Evolutionary conservation across 2,329 filamentous ascomycete species (phyloP).

Genomic region (Meredithiella fracta): DNA sequence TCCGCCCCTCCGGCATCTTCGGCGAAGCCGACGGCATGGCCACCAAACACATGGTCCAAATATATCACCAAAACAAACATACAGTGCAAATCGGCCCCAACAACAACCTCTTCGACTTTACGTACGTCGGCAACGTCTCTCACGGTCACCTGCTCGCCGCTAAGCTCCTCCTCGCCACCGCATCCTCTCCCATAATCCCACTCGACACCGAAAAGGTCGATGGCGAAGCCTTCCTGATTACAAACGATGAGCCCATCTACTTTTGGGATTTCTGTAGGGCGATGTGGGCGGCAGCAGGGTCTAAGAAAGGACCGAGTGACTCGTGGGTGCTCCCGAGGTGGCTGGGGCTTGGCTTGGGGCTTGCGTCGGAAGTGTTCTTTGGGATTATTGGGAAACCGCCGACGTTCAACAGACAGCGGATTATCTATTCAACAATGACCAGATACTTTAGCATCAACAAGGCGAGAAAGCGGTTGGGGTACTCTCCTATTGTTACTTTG

Average conservation of each 20-base stretch:
- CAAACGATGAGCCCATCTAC: constrained; percentile 74
- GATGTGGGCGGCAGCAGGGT: constrained; percentile 52
- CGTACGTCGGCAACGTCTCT: constrained; percentile 46
- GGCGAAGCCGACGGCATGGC: constrained; percentile 73
- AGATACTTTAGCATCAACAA: constrained; percentile 65
- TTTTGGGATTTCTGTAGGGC: constrained; percentile 79
- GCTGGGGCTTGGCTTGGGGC: constrained; percentile 35
- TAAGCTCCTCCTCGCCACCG: constrained; percentile 41
- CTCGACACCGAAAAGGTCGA: constrained; percentile 59
- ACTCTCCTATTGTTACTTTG: constrained; percentile 48
- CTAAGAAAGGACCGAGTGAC: constrained; percentile 32
- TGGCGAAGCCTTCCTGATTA: constrained; percentile 79
- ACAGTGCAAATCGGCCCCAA: constrained; percentile 64
- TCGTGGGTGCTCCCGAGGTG: constrained; percentile 39
- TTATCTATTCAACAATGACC: constrained; percentile 56
- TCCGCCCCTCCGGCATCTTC: constrained; percentile 80
- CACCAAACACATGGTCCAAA: constrained; percentile 56
- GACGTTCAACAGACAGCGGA: constrained; percentile 41
- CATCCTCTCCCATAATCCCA: constrained; percentile 37
- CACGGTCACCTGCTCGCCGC: constrained; percentile 74
- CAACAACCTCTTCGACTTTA: constrained; percentile 47
- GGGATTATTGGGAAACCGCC: constrained; percentile 34
- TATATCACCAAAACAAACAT: constrained; percentile 51
- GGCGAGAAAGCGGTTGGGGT: constrained; percentile 53
- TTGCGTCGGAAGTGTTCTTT: constrained; percentile 35